phyloP scores from a whole-genome alignment of 1,284 basidiomycete genomes.

The Uromyces viciae-fabae region DNA sequence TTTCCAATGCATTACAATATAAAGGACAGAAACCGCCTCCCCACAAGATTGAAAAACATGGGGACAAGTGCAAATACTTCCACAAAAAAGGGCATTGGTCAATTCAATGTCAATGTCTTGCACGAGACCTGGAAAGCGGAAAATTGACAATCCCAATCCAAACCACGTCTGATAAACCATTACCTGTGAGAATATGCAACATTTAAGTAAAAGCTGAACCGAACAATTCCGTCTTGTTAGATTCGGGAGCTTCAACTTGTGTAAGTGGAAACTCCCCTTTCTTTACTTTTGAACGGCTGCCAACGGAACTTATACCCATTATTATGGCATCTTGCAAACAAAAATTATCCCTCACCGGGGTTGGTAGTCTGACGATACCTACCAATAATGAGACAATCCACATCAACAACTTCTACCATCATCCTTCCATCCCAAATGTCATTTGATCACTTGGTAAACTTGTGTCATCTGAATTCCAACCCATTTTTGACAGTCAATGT shows the following conservation, averaged over 20 bases:
- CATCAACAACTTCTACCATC: not conserved
- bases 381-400: not conserved
- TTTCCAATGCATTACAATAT: not conserved
- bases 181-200: not conserved
- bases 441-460: not conserved
- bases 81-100: not conserved
- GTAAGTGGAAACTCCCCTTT: slow-evolving; percentile 6
- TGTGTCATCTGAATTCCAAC: not conserved
- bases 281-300: not conserved
- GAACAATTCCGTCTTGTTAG: not conserved
- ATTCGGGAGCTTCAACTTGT: not conserved
- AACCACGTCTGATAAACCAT: not conserved
- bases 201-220: not conserved
- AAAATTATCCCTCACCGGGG: not conserved
- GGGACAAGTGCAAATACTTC: not conserved
- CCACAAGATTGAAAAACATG: not conserved
- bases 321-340: not conserved
- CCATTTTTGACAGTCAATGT: not conserved
- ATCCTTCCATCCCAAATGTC: not conserved
- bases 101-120: not conserved
- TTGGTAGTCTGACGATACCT: not conserved
- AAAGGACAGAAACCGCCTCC: not conserved
- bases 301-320: not conserved
- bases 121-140: not conserved
- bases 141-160: too few relatives aligned